Base-by-base conservation (phyloP, 106 monocot genomes). In the Agapanthus africanus region DNA sequence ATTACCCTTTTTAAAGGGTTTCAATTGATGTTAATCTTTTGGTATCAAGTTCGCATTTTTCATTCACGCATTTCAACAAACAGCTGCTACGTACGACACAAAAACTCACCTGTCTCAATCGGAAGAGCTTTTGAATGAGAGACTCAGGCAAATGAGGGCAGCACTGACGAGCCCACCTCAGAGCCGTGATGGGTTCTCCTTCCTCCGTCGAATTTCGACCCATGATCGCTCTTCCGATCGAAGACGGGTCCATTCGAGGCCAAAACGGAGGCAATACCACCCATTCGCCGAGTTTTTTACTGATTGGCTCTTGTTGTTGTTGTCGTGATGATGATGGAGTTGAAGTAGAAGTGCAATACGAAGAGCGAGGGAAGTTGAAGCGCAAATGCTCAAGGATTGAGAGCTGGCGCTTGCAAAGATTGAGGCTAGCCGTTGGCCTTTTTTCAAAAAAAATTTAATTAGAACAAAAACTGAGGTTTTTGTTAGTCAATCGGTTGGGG, bases 101-200 rank as follows among this genome's bases (percentile, higher is more conserved):
- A 3, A 70, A 65, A 0, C 56, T 13, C 40, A 90, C 99, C 87
- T 93, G 89, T 68, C 92, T 82, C 57, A 93, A 46, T 6, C 99
- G 84, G 75, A 99, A 99, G 66, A 93, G 90, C 77, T 99, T 99
- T 46, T 93, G 92, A 32, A 93, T 70, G 25, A 93, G 87, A 7
- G 78, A 74, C n/a, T 71, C 54, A 9, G 99, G 92, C n/a, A 93
- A 40, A 9, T 76, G 37, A 22, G 99, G 93, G 73, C 87, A 93
- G 79, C 93, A 87, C 11, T 75, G 85, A 3, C 84, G 86, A 36
- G 93, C 77, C 99, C 99, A 99, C 70, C 81, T 99, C 70, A 93
- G 25, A 15, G 85, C 85, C 31, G 87, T 87, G 32, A 68, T 59
- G 37, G 73, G 27, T 49, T 34, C 68, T 19, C 40, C 7, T 18